Conservation (phyloP, 1,139 yeast species). For the Geotrichum citri-aurantii region DNA sequence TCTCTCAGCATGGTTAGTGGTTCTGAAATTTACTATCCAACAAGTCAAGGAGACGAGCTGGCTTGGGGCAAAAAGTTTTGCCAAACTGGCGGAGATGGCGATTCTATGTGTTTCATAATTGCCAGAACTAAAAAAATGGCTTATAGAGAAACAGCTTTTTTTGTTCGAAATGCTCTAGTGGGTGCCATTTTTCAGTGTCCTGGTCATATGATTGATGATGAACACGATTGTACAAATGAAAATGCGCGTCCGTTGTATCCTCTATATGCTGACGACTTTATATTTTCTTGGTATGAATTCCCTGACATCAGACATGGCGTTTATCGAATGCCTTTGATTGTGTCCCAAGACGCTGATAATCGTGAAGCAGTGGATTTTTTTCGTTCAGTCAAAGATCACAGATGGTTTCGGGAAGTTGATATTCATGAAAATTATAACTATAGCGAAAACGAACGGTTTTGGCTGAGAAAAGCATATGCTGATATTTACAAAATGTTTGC, state of each 20-base stretch:
- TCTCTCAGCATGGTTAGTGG: conserved; percentile 19
- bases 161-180: conserved; percentile 53
- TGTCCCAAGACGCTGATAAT: conserved; percentile 15
- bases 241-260: conserved; percentile 26
- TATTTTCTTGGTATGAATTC: conserved; percentile 21
- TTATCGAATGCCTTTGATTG: conserved; percentile 16
- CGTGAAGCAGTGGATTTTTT: conserved; percentile 14
- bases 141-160: conserved; percentile 42
- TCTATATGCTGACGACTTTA: conserved; percentile 23
- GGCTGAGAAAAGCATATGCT: conserved; percentile 6
- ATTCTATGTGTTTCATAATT: conserved; percentile 45
- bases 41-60: conserved; percentile 19
- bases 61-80: conserved; percentile 28
- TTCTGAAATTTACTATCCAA: conserved; percentile 26
- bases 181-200: conserved; percentile 59
- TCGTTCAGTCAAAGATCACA: background rate
- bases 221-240: conserved; percentile 21
- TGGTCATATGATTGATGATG: conserved; percentile 28
- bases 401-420: conserved; percentile 21
- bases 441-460: conserved; percentile 11
- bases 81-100: conserved; percentile 17
- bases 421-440: conserved; percentile 20
- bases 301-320: conserved; percentile 19
- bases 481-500: conserved; percentile 4
- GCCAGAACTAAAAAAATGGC: conserved; percentile 55